Evolutionary conservation across 1,284 basidiomycete genomes (phyloP).

Genomic region (Cutaneotrichosporon cavernicola): DNA sequence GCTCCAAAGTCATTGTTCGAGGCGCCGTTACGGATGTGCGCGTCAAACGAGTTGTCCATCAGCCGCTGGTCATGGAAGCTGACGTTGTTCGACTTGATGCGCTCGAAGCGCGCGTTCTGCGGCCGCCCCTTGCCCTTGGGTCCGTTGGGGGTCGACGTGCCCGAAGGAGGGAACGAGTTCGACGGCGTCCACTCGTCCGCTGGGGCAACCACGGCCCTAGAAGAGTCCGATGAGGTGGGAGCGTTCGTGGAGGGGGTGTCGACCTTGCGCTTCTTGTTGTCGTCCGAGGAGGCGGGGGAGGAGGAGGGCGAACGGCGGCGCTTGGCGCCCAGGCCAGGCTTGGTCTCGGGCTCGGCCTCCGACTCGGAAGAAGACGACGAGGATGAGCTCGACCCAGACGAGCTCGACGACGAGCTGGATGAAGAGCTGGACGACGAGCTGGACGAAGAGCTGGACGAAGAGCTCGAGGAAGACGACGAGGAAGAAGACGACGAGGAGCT

Average conservation of each 20-base stretch:
- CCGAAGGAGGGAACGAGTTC: conserved; percentile 26
- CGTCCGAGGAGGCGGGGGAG: conserved; percentile 41
- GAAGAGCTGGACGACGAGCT: conserved; percentile 30
- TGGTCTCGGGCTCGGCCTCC: conserved; percentile 25
- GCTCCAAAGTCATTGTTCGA: conserved; percentile 79
- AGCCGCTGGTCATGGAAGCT: conserved; percentile 61
- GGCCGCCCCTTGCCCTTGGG: conserved; percentile 11
- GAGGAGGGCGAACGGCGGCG: conserved; percentile 33
- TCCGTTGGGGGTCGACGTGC: conserved; percentile 25
- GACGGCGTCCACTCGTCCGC: conserved; percentile 3
- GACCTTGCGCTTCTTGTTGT: conserved; percentile 40
- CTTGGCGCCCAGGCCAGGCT: conserved; percentile 25
- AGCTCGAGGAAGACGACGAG: no score
- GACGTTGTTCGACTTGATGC: conserved; percentile 72
- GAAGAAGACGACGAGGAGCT: neutral
- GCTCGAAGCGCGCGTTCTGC: conserved; percentile 66
- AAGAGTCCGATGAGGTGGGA: conserved; percentile 31
- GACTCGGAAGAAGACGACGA: conserved; percentile 34
- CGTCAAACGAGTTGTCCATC: conserved; percentile 78
- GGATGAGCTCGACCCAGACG: conserved; percentile 26
- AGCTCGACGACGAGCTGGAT: conserved; percentile 20
- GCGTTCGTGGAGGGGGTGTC: conserved; percentile 20
- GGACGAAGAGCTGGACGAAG: conserved; percentile 22
- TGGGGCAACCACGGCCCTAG: conserved; percentile 21
- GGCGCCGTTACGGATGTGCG: conserved; percentile 62